Conservation (phyloP, 129 eudicot genomes). For the Lactuca saligna region DNA sequence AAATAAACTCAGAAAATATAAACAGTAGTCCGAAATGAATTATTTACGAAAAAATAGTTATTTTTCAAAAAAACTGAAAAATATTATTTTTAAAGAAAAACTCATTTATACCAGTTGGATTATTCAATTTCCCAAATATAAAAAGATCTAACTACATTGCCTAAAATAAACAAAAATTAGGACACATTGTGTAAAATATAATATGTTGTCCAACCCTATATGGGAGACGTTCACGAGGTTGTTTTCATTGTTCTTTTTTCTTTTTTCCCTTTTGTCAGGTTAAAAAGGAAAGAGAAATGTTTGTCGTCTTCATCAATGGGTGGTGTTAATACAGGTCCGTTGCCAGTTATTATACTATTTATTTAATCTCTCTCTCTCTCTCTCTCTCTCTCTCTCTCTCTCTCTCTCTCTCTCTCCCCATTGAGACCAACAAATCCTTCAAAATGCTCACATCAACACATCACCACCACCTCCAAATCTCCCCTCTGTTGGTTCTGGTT, state of each 20-base stretch:
- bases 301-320: conserved; percentile 39
- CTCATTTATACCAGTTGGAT: no score
- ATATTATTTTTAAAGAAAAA: no score
- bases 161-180: no score
- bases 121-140: no score
- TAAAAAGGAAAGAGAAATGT: conserved; percentile 35
- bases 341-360: conserved; percentile 1
- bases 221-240: conserved; percentile 16
- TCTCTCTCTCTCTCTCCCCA: not conserved
- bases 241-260: not conserved
- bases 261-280: conserved; percentile 17
- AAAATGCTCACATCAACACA: conserved; percentile 18
- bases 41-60: no score
- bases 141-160: not conserved
- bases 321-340: conserved; percentile 13
- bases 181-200: not conserved
- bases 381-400: not conserved
- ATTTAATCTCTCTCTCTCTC: not conserved
- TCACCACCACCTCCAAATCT: conserved; percentile 23
- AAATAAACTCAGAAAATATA: no score
- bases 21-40: no score
- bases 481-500: not conserved
- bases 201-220: not conserved
- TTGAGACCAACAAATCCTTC: conserved; percentile 15
- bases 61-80: no score